A percentile compares a stretch with the other conserved stretches of the same genome.
These are phyloP conservation scores for Colletotrichum acutatum DNA, from an alignment of 2,329 filamentous ascomycete species.

Conservation along the genomic window DNA sequence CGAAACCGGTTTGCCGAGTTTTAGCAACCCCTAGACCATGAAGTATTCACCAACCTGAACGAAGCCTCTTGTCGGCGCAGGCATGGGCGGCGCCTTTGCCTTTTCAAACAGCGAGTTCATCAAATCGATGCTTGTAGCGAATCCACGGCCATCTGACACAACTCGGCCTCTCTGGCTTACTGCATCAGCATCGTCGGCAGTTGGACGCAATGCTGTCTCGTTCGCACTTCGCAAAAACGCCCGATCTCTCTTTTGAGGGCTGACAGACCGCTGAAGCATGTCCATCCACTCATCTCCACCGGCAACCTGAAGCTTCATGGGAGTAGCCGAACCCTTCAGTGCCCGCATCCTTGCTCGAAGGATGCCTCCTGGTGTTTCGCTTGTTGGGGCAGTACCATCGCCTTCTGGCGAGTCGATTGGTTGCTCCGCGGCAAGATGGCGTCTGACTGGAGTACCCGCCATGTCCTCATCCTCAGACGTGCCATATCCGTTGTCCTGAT, in stretches of 20 bases:
- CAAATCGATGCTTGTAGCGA: conserved; percentile 90
- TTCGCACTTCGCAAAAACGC: conserved; percentile 72
- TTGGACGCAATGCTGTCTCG: conserved; percentile 51
- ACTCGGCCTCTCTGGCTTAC: conserved; percentile 43
- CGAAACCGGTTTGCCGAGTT: neutral
- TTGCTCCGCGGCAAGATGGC: conserved; percentile 82
- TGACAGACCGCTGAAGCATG: conserved; percentile 93
- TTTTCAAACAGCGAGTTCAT: conserved; percentile 94
- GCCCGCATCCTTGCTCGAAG: conserved; percentile 73
- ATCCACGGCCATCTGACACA: conserved; percentile 68
- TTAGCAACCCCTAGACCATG: conserved; percentile 39
- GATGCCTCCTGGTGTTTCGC: conserved; percentile 69
- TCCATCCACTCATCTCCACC: conserved; percentile 91
- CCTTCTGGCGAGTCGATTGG: conserved; percentile 62
- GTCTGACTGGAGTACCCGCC: conserved; percentile 81
- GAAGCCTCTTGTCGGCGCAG: conserved; percentile 72
- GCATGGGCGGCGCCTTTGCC: conserved; percentile 66
- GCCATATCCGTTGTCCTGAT: conserved; percentile 82
- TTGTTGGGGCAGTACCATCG: conserved; percentile 56
- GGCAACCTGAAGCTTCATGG: conserved; percentile 69
- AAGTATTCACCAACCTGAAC: conserved; percentile 83
- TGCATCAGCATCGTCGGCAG: conserved; percentile 53
- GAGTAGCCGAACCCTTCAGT: conserved; percentile 68
- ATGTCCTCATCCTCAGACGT: conserved; percentile 76
- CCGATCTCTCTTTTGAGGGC: conserved; percentile 91